These are phyloP conservation scores for Penicillium griseofulvum DNA, from an alignment of 2,329 filamentous ascomycete species.

Conservation along the genomic window DNA sequence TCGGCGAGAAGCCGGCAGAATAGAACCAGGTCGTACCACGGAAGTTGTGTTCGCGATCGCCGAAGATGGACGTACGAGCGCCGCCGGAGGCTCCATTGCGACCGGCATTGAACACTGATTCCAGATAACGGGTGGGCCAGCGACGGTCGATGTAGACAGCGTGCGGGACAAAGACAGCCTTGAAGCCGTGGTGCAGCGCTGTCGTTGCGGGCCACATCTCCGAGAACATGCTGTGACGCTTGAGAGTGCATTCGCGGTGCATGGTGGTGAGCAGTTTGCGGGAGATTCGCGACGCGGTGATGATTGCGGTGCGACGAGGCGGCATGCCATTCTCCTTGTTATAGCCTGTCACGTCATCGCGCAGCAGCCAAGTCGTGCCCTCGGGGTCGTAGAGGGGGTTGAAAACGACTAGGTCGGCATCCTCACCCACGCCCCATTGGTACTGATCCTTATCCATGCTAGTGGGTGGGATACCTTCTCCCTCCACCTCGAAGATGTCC, in stretches of 20 bases:
- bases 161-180: slow-evolving; percentile 87
- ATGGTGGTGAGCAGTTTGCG: slow-evolving; percentile 76
- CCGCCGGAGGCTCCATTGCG: slow-evolving; percentile 73
- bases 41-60: slow-evolving; percentile 86
- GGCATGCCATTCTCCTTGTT: slow-evolving; percentile 62
- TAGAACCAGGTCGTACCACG: slow-evolving; percentile 89
- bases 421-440: slow-evolving; percentile 82
- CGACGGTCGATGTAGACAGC: slow-evolving; percentile 81
- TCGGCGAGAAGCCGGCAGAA: slow-evolving; percentile 75
- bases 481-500: slow-evolving; percentile 70
- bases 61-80: slow-evolving; percentile 69
- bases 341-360: slow-evolving; percentile 81
- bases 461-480: slow-evolving; percentile 71
- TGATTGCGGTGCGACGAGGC: slow-evolving; percentile 79
- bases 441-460: slow-evolving; percentile 76
- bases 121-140: slow-evolving; percentile 78
- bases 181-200: slow-evolving; percentile 86
- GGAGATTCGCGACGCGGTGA: slow-evolving; percentile 81
- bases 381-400: slow-evolving; percentile 90
- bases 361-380: slow-evolving; percentile 78
- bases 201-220: slow-evolving; percentile 95
- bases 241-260: slow-evolving; percentile 83
- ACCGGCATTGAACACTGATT: slow-evolving; percentile 76
- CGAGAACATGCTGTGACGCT: slow-evolving; percentile 86
- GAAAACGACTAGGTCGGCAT: slow-evolving; percentile 87